Evolutionary conservation across 352 stramenopile genomes (phyloP).

Genomic region (Plasmopara viticola): DNA sequence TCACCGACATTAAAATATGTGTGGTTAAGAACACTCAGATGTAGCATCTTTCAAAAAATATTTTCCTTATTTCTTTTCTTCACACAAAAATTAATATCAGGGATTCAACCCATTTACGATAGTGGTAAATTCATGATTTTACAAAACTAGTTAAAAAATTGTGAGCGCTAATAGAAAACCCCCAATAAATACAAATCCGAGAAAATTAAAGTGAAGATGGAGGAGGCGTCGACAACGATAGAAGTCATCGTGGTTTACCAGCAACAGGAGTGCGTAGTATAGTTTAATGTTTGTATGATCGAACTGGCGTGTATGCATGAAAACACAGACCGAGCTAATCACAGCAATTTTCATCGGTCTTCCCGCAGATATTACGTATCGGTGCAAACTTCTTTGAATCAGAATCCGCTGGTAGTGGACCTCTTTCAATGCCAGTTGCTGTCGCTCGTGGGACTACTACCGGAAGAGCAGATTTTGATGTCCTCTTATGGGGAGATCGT

Average conservation of each 20-base stretch:
- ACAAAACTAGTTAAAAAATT: not conserved
- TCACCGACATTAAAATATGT: no score
- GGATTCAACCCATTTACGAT: no score
- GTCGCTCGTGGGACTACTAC: conserved; percentile 52
- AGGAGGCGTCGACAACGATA: conserved; percentile 13
- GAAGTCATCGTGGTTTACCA: conserved; percentile 50
- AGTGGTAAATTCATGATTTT: no score
- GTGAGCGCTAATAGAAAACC: not conserved
- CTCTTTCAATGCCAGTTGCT: conserved; percentile 67
- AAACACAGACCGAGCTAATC: conserved; percentile 2
- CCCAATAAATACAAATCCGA: conserved; percentile 2
- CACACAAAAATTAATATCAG: no score
- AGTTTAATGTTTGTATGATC: not conserved
- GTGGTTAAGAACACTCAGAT: no score
- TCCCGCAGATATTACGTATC: conserved; percentile 36
- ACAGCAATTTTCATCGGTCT: not conserved
- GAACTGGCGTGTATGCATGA: not conserved
- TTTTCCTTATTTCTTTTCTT: no score
- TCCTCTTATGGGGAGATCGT: conserved; percentile 40
- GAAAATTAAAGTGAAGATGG: no score
- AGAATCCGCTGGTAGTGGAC: conserved; percentile 33
- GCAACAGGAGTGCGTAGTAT: conserved; percentile 44
- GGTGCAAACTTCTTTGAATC: conserved; percentile 16
- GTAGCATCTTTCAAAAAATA: no score
- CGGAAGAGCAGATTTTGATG: conserved; percentile 51